These are phyloP conservation scores for Pythium rhizo-oryzae DNA, from an alignment of 352 stramenopile genomes.

Conservation along the genomic window DNA sequence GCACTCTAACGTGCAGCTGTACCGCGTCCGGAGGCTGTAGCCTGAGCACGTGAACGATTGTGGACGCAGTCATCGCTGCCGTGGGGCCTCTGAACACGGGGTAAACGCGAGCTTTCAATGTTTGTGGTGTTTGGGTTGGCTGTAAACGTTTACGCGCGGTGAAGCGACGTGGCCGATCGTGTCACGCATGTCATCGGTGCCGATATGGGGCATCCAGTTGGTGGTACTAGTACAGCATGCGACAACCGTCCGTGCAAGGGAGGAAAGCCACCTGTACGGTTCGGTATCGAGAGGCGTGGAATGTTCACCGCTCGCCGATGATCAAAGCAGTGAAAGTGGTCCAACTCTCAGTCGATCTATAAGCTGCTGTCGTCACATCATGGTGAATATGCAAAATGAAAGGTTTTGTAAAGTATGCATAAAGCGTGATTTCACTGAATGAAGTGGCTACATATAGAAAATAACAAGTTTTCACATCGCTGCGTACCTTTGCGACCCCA, in stretches of 20 bases:
- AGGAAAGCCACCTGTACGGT: no score
- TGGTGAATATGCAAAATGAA: no score
- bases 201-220: neutral
- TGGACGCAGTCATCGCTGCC: neutral
- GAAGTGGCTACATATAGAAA: constrained; percentile 1
- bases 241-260: neutral
- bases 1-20: no score
- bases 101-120: no score
- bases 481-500: neutral
- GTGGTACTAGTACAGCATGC: neutral
- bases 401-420: no score
- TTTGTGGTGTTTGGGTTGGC: no score
- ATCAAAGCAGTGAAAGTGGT: neutral
- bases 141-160: neutral
- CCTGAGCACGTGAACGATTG: neutral
- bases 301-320: neutral
- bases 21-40: neutral
- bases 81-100: no score
- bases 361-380: neutral
- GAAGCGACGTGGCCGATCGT: neutral
- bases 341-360: neutral
- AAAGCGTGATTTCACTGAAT: no score
- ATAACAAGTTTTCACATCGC: neutral
- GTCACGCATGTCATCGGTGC: neutral
- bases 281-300: neutral